These are phyloP conservation scores for Microcos paniculata DNA, from an alignment of 345 rosid genomes.

Conservation along the genomic window DNA sequence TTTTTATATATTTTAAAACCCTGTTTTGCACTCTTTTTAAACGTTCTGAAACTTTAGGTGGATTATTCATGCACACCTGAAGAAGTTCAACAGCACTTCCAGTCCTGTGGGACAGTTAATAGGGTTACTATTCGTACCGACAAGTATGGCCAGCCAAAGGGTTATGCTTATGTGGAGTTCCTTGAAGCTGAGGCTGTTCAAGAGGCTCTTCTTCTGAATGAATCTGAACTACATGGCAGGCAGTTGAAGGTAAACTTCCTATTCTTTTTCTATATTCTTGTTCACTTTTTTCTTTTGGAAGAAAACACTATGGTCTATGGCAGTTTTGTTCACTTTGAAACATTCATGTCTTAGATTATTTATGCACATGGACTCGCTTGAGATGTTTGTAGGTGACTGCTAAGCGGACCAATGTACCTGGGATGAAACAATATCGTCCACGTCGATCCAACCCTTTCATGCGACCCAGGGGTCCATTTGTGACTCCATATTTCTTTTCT, in stretches of 20 bases:
- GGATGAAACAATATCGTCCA: constrained; percentile 72
- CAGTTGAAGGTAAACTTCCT: constrained; percentile 57
- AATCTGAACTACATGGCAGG: constrained; percentile 70
- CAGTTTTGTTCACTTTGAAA: neutral
- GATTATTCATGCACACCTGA: constrained; percentile 75
- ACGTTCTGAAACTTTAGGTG: constrained; percentile 37
- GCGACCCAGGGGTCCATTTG: constrained; percentile 37
- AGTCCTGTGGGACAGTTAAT: constrained; percentile 72
- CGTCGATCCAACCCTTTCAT: constrained; percentile 46
- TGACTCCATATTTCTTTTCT: constrained; percentile 50
- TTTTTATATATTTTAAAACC: neutral
- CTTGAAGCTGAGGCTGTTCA: constrained; percentile 65
- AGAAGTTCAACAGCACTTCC: constrained; percentile 83
- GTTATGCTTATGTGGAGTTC: constrained; percentile 80
- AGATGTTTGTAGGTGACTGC: constrained; percentile 45
- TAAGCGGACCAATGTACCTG: constrained; percentile 70
- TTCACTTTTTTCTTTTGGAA: neutral
- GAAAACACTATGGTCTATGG: neutral
- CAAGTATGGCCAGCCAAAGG: constrained; percentile 75
- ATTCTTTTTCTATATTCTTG: neutral
- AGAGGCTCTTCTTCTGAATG: constrained; percentile 63
- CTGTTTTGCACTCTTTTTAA: neutral
- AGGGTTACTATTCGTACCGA: constrained; percentile 72
- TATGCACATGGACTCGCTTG: neutral
- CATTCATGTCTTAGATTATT: neutral